Conservation (phyloP, 2,329 filamentous ascomycete species). For the Metarhizium album region DNA sequence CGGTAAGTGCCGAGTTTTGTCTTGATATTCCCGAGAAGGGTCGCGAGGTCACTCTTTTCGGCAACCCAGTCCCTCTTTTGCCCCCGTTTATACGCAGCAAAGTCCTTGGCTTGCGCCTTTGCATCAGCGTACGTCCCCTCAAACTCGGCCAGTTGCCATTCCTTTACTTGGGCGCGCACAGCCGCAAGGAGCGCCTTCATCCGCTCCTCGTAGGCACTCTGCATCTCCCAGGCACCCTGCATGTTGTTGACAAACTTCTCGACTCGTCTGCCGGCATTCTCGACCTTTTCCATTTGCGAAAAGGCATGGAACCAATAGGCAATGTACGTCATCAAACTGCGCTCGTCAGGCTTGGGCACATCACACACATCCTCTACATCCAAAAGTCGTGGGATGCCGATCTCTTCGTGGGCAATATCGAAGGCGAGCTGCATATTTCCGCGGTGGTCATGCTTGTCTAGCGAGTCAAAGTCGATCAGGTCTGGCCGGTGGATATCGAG, state of each 20-base stretch:
- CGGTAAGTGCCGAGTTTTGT: slow-evolving; percentile 95
- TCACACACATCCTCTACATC: slow-evolving; percentile 98
- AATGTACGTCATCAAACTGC: slow-evolving; percentile 98
- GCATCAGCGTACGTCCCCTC: slow-evolving; percentile 88
- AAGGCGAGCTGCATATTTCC: slow-evolving; percentile 98
- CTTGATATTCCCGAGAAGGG: slow-evolving; percentile 93
- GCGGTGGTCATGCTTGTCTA: slow-evolving; percentile 88
- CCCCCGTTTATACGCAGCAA: slow-evolving; percentile 81
- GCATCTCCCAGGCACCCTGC: slow-evolving; percentile 99
- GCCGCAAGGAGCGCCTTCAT: slow-evolving; percentile 73
- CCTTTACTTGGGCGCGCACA: slow-evolving; percentile 60
- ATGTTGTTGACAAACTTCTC: slow-evolving; percentile 99
- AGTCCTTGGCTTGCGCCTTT: slow-evolving; percentile 72
- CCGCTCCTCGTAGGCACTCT: slow-evolving; percentile 85
- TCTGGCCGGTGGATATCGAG: slow-evolving; percentile 96
- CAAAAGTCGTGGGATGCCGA: slow-evolving; percentile 88
- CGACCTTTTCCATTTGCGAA: slow-evolving; percentile 96
- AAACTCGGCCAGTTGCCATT: slow-evolving; percentile 73
- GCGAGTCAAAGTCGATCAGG: slow-evolving; percentile 87
- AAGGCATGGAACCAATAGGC: slow-evolving; percentile 99
- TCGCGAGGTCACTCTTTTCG: slow-evolving; percentile 91
- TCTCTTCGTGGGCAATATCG: slow-evolving; percentile 90
- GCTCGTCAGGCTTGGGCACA: slow-evolving; percentile 89
- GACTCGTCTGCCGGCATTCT: slow-evolving; percentile 89
- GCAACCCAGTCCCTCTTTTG: slow-evolving; percentile 93